Evolutionary conservation across 129 eudicot genomes (phyloP).

Genomic region (Tagetes patula): DNA sequence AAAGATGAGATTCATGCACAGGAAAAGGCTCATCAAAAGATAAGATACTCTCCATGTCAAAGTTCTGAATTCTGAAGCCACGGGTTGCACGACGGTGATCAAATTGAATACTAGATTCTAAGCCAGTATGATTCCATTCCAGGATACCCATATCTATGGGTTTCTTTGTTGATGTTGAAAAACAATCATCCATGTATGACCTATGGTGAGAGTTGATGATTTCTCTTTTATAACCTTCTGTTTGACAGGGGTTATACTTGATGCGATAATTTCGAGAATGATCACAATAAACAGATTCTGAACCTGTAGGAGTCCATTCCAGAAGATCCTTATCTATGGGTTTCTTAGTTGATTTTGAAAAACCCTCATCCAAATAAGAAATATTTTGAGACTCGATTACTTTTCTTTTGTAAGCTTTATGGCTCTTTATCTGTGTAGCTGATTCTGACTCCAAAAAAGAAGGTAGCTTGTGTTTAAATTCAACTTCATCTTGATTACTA

Average conservation of each 20-base stretch:
- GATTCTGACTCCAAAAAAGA: conserved; percentile 17
- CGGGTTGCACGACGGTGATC: conserved; percentile 14
- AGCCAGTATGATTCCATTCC: conserved; percentile 34
- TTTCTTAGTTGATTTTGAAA: conserved; percentile 21
- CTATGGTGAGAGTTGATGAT: neutral
- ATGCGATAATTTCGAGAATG: conserved; percentile 21
- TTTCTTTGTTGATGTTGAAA: conserved; percentile 22
- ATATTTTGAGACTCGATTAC: conserved; percentile 7
- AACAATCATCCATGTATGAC: conserved; percentile 30
- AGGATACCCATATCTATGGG: conserved; percentile 35
- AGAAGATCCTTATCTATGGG: conserved; percentile 35
- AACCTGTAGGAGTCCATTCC: conserved; percentile 34
- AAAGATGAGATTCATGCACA: conserved; percentile 27
- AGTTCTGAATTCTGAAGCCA: conserved; percentile 20
- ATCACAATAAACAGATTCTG: conserved; percentile 28
- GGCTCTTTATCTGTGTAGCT: conserved; percentile 13
- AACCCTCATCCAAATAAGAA: conserved; percentile 29
- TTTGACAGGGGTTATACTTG: conserved; percentile 22
- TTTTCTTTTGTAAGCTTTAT: conserved; percentile 26
- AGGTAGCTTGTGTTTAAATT: conserved; percentile 24
- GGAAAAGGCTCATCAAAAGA: conserved; percentile 24
- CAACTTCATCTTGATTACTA: conserved; percentile 25
- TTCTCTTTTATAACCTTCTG: conserved; percentile 14
- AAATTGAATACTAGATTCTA: conserved; percentile 28
- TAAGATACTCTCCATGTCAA: conserved; percentile 27